phyloP scores from a whole-genome alignment of 139 green algal species.

The Asterochloris erici region DNA sequence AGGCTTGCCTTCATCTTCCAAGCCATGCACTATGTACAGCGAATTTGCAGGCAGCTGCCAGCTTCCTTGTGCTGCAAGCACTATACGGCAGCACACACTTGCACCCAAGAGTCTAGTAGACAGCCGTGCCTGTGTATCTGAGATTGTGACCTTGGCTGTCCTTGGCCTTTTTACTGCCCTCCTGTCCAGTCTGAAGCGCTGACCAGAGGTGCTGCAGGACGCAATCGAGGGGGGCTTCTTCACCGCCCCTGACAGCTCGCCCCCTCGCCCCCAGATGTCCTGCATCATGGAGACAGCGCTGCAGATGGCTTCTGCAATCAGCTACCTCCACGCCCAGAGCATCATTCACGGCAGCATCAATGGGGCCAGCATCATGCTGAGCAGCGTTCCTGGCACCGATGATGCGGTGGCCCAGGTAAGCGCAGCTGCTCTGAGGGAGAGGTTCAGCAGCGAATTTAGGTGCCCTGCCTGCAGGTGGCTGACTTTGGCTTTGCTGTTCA shows the following conservation, averaged over 20 bases:
- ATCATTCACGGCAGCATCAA: slow-evolving; percentile 44
- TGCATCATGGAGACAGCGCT: slow-evolving; percentile 1
- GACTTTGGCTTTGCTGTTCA: slow-evolving; percentile 61
- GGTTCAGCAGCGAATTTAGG: too few species aligned
- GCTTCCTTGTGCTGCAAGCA: too few species aligned
- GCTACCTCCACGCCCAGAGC: slow-evolving; percentile 31
- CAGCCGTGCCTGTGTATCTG: too few species aligned
- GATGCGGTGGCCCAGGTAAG: background rate
- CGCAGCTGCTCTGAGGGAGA: background rate
- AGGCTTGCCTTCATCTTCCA: too few species aligned
- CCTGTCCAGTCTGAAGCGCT: too few species aligned
- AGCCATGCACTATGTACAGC: too few species aligned
- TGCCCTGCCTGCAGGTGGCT: slow-evolving; percentile 27
- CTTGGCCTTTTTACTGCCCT: too few species aligned
- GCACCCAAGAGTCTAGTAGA: too few species aligned
- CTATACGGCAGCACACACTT: too few species aligned
- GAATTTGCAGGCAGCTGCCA: too few species aligned
- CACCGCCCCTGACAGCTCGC: background rate
- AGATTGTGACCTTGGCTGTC: too few species aligned
- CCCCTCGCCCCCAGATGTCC: background rate
- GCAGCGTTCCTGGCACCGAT: background rate
- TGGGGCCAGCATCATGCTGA: slow-evolving; percentile 44
- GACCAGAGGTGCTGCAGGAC: background rate
- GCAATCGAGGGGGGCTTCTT: slow-evolving; percentile 24
- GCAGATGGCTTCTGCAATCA: slow-evolving; percentile 33